These are phyloP conservation scores for Sporothrix luriei DNA, from an alignment of 2,329 filamentous ascomycete genomes.

Conservation along the genomic window DNA sequence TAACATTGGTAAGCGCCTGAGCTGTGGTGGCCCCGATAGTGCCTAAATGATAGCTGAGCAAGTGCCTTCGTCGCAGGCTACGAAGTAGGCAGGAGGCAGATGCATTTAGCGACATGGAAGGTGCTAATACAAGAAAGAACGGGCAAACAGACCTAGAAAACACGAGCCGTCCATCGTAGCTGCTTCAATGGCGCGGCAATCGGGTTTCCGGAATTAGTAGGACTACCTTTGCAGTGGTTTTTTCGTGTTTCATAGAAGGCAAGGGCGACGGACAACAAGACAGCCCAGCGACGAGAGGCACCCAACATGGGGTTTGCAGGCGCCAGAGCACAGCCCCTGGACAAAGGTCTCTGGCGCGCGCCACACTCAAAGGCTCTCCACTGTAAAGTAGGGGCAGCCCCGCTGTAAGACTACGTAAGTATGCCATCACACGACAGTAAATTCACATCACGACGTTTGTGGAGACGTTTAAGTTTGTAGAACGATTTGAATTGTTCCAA, in stretches of 20 bases:
- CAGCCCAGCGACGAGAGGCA: background rate
- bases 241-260: constrained; percentile 26
- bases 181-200: background rate
- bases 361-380: too few species aligned
- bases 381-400: background rate
- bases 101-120: background rate
- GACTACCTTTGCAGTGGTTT: background rate
- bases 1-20: constrained; percentile 20
- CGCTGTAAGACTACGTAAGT: background rate
- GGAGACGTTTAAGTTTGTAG: background rate
- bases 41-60: background rate
- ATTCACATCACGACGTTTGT: background rate
- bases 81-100: background rate
- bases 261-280: background rate
- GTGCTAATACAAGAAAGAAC: background rate
- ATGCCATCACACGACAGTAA: constrained; percentile 10
- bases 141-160: background rate
- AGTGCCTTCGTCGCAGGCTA: background rate
- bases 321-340: background rate
- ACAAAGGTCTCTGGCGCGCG: too few species aligned
- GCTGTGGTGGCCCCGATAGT: background rate
- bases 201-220: background rate
- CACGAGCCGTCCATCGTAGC: background rate
- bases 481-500: background rate
- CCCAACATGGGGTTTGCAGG: background rate